A percentile compares a stretch with the other conserved stretches of the same genome.
Conservation (phyloP, 768 basidiomycete genomes). For the Sporobolomyces pararoseus region DNA sequence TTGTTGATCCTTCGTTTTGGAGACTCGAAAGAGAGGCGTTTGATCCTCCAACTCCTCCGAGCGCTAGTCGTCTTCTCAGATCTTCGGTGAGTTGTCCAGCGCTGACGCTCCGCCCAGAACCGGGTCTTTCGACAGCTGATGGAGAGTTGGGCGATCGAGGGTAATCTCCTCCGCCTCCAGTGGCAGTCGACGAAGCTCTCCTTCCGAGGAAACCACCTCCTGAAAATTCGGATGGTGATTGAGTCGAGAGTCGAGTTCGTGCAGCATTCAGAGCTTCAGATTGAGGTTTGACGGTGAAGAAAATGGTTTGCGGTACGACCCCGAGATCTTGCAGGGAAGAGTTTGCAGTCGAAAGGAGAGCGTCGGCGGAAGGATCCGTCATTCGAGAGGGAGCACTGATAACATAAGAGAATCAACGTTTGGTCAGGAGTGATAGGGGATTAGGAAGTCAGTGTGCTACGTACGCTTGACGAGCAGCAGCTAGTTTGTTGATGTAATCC, state of each 20-base stretch:
- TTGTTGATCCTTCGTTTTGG: neutral
- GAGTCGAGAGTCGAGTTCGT: neutral
- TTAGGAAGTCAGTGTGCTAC: neutral
- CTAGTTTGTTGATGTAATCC: slow-evolving; percentile 84
- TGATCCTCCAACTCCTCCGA: slow-evolving; percentile 9
- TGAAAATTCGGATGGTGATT: neutral
- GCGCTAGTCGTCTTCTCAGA: slow-evolving; percentile 31
- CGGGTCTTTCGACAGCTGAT: neutral
- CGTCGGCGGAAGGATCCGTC: slow-evolving; percentile 10
- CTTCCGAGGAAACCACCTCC: neutral
- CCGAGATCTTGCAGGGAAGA: slow-evolving; percentile 41
- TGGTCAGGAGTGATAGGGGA: neutral
- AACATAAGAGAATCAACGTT: too few species aligned
- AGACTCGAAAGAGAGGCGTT: slow-evolving; percentile 1
- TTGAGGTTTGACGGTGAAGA: slow-evolving; percentile 38
- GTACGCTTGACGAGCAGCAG: slow-evolving; percentile 76
- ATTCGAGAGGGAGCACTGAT: slow-evolving; percentile 18
- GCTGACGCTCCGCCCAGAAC: neutral
- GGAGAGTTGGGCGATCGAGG: slow-evolving; percentile 15
- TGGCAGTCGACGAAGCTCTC: slow-evolving; percentile 3
- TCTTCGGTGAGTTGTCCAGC: slow-evolving; percentile 34
- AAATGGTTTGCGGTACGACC: slow-evolving; percentile 46
- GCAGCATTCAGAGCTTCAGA: slow-evolving; percentile 25
- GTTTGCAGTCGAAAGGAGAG: slow-evolving; percentile 7
- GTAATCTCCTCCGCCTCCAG: neutral